Conservation (phyloP, 2,329 filamentous ascomycete species). For the Trichoderma sp. region DNA sequence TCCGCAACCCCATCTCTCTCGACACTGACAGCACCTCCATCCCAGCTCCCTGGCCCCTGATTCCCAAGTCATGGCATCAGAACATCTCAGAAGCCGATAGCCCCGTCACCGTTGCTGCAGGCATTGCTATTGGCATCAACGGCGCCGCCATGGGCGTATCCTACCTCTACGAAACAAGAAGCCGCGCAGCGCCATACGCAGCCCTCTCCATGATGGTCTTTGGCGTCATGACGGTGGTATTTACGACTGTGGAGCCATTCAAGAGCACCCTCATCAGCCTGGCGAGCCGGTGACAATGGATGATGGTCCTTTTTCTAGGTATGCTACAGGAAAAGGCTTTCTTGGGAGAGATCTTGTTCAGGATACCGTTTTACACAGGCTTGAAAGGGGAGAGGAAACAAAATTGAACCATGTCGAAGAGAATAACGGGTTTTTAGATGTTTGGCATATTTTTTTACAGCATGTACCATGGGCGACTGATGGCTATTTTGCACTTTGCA, state of each 20-base stretch:
- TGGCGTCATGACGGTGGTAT: conserved; percentile 56
- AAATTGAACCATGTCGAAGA: neutral
- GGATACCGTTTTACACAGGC: neutral
- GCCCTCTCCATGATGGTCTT: conserved; percentile 60
- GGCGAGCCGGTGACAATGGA: conserved; percentile 27
- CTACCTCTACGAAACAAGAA: conserved; percentile 56
- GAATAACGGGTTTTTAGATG: neutral
- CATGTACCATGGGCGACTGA: neutral
- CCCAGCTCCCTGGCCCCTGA: neutral
- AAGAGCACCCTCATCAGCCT: conserved; percentile 39
- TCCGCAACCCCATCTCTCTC: neutral
- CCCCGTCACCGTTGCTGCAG: conserved; percentile 48
- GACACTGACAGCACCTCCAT: neutral
- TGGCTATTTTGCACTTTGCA: neutral
- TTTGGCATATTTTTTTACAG: neutral
- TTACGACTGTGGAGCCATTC: conserved; percentile 52
- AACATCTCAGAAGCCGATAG: conserved; percentile 30
- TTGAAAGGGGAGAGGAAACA: neutral
- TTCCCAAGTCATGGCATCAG: conserved; percentile 6
- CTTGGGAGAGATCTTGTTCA: neutral
- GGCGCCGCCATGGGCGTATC: conserved; percentile 62
- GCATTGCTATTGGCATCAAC: conserved; percentile 58
- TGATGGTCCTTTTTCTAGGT: neutral
- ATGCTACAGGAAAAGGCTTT: neutral
- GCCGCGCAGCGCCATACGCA: conserved; percentile 56